Conservation (phyloP, 139 green algal species). For the Monoraphidium neglectum region DNA sequence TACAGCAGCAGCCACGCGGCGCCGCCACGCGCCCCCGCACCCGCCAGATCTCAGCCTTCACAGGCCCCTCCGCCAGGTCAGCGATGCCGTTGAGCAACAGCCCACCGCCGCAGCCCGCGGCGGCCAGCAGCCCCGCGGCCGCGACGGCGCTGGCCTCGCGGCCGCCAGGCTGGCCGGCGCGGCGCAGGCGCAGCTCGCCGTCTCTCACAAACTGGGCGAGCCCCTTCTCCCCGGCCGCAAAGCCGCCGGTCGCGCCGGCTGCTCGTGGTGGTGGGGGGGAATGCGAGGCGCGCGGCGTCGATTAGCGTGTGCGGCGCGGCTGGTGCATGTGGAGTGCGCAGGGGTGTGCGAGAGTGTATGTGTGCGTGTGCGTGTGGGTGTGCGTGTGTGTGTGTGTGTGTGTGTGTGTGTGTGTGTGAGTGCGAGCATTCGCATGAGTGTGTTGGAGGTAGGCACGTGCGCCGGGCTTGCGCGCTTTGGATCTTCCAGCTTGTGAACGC, state of each 20-base stretch:
- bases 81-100: slow-evolving; percentile 56
- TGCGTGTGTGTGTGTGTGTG: too few species aligned
- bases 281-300: background rate
- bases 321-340: background rate
- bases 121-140: slow-evolving; percentile 54
- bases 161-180: slow-evolving; percentile 23
- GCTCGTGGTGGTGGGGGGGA: background rate
- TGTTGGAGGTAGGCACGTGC: too few species aligned
- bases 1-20: too few species aligned
- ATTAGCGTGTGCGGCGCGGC: background rate
- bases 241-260: slow-evolving; percentile 77
- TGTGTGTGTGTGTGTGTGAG: too few species aligned
- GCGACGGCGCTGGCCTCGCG: slow-evolving; percentile 53
- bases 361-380: too few species aligned
- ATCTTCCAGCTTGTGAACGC: too few species aligned
- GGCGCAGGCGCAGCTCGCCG: slow-evolving; percentile 59
- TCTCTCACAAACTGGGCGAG: slow-evolving; percentile 71
- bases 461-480: too few species aligned
- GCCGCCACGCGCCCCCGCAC: too few species aligned
- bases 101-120: slow-evolving; percentile 50
- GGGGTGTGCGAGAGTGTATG: too few species aligned
- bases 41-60: slow-evolving; percentile 25
- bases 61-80: slow-evolving; percentile 47
- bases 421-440: too few species aligned
- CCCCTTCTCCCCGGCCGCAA: slow-evolving; percentile 83